Conservation (phyloP, 768 basidiomycete species). For the Pleurotus tuber-regium region DNA sequence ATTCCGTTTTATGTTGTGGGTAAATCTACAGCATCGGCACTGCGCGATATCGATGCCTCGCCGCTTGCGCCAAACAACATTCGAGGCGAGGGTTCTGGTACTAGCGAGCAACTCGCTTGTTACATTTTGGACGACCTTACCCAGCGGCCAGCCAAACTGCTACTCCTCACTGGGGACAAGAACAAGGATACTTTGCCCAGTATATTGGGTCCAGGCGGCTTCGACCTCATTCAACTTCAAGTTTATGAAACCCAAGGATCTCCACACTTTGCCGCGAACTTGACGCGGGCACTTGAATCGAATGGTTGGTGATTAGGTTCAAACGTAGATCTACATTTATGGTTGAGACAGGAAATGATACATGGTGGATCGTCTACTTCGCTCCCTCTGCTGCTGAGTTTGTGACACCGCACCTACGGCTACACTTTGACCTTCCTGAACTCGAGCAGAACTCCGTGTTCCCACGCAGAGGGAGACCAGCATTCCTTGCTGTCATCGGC, state of each 20-base stretch:
- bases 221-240: constrained; percentile 50
- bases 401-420: constrained; percentile 46
- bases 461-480: constrained; percentile 7
- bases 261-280: constrained; percentile 41
- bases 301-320: background rate
- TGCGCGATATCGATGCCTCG: constrained; percentile 33
- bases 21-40: constrained; percentile 50
- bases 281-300: constrained; percentile 31
- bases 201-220: constrained; percentile 42
- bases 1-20: constrained; percentile 83
- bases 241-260: constrained; percentile 72
- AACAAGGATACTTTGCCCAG: constrained; percentile 65
- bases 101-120: constrained; percentile 60
- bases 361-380: constrained; percentile 75
- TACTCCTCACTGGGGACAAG: constrained; percentile 89
- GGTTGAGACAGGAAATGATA: constrained; percentile 14
- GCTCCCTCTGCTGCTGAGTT: constrained; percentile 70
- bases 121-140: constrained; percentile 50
- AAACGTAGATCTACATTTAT: background rate
- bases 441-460: background rate
- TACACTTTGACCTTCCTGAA: constrained; percentile 39
- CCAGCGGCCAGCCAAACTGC: constrained; percentile 30
- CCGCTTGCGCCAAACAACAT: constrained; percentile 27
- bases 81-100: constrained; percentile 52
- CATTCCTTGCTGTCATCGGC: constrained; percentile 62